Evolutionary conservation across 768 basidiomycete genomes (phyloP), one percentile per base, ranked within the genome.

Genomic region (Sarcodon aspratus): DNA sequence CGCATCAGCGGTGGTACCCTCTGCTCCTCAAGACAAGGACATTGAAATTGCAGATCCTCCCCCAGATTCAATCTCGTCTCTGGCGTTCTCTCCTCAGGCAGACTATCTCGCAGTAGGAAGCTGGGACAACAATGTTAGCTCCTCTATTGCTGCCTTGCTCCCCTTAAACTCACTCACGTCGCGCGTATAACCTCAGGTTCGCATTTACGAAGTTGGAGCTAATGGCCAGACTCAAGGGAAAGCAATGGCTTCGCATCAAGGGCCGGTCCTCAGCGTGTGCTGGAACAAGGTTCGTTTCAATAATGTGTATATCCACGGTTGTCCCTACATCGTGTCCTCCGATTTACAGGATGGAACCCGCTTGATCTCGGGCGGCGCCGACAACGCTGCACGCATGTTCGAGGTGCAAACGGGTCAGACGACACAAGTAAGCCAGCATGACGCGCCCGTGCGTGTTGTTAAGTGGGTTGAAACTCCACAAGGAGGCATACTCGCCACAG

Each of bases 351-450:
- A 92, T 49, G 94, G 94, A 15, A 84, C 78, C 58, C 91, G 92
- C 68, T 73, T 94, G 35, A 79, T 96, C 54, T 96, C 93, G 10
- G 90, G 85, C 5, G 94, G 95, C 44, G 88, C 88, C 7, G 95
- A 99, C 70, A 96, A 97, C 63, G 85, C 89, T 0, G 95, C 79
- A n/a, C 81, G 90, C 51, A 85, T 91, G 79, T 94, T 83, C 64
- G 95, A 98, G 63, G 73, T 94, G 37, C 72, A 78, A 15, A 92
- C 91, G 1, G 90, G 89, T 1, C 83, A 85, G 61, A 61, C 82
- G 1, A 73, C 75, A 3, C 91, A 94, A 61, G 83, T 96, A 44
- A 92, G 89, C 15, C 85, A 85, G 52, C 93, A 97, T 53, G 92
- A 96, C 62, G 88, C 82, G 43, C 88, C 88, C 9, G 80, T 95